Percentiles rank a stretch among this genome's conserved stretches.
Evolutionary conservation across 768 basidiomycete species (phyloP).

Genomic region (Tulasnella sp.): DNA sequence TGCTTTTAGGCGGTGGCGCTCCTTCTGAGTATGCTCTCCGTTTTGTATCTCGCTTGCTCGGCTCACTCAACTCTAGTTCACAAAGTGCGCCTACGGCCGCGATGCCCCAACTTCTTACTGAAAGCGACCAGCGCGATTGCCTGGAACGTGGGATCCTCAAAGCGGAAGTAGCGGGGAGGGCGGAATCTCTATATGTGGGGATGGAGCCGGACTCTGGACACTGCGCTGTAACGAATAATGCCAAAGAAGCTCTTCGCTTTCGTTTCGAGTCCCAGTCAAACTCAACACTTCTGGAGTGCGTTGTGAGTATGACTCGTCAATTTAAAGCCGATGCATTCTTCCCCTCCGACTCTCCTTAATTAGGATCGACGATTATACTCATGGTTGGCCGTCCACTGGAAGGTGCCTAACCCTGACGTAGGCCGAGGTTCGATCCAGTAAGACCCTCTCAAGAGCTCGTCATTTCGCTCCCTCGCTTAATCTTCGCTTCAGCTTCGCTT

Average conservation of each 20-base stretch:
- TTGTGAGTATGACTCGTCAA: not conserved
- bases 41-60: not conserved
- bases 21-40: not conserved
- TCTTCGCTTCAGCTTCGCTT: not conserved
- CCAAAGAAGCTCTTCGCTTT: not conserved
- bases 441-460: not conserved
- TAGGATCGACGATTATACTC: not conserved
- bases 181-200: not conserved
- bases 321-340: not conserved
- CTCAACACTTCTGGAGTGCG: not conserved
- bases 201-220: not conserved
- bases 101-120: not conserved
- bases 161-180: not conserved
- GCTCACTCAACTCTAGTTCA: not conserved
- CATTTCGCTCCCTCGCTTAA: not conserved
- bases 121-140: not conserved
- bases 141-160: not conserved
- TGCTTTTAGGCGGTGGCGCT: not conserved
- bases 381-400: not conserved
- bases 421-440: not conserved
- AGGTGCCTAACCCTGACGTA: not conserved
- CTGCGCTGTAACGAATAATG: not conserved
- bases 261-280: not conserved
- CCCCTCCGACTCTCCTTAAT: too few relatives aligned
- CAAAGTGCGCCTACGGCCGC: not conserved